Base-by-base conservation (phyloP, 2,329 filamentous ascomycete genomes). In the Coleophoma crateriformis region DNA sequence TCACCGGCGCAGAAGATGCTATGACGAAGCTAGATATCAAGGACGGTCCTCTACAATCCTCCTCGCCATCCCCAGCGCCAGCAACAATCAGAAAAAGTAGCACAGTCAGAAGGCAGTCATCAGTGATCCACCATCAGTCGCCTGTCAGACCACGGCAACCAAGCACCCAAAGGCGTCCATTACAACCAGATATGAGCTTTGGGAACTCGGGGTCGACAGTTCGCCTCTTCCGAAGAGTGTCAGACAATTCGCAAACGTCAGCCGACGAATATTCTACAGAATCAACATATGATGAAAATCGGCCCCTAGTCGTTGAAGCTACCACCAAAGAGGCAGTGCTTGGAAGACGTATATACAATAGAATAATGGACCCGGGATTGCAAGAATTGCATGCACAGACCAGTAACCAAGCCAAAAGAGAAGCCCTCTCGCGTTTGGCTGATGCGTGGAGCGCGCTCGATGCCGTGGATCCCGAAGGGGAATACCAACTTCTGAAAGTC, bases 151-250 rank as follows among this genome's bases (percentile, higher is more conserved):
- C 54, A 14, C 60, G 60, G 8, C 60, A 59, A 48, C 13, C 56
- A 33, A 63, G 58, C 45, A 53, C 41, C 11, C 59, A 62, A 22
- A 90, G 89, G 68, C 85, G 88, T 56, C 91, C 92, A 0, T 76
- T 96, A 2, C 90, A 90, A 49, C 79, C 94, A 2, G 90, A 97
- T 62, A 85, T 95, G 75, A 95, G 87, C 6, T 97, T 95, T 69
- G 94, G 92, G 46, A 97, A 97, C 67, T 87, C 85, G 7, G 89
- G 88, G 1, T 96, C 92, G 1, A 96, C 91, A 14, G 89, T 95
- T 57, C 85, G 91, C 48, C 85, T 95, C 47, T 97, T 96, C 73
- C 88, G 89, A 55, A 83, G 92, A 20, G 90, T 95, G 1, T 94
- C 91, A 0, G 87, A 89, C 60, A 74, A 76, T 58, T 82, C 75